These are phyloP conservation scores for Melastoma malabathricum DNA, from an alignment of 345 rosid genomes.

Conservation along the genomic window DNA sequence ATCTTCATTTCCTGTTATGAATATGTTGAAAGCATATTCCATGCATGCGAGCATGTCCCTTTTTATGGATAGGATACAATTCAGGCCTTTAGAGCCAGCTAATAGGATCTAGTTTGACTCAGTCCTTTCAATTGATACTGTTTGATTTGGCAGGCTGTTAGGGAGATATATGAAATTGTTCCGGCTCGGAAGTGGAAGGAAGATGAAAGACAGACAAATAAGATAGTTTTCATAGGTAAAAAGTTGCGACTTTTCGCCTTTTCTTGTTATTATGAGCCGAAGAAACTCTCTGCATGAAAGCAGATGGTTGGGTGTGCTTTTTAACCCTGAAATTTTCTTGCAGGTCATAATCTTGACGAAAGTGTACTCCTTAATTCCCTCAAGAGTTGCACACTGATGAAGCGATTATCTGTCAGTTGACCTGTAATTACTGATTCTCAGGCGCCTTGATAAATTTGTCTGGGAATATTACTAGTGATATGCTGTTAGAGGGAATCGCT, in stretches of 20 bases:
- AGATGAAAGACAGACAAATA: conserved; percentile 39
- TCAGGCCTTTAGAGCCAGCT: not conserved
- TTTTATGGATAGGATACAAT: not conserved
- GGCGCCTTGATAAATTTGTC: too few relatives aligned
- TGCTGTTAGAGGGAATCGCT: too few relatives aligned
- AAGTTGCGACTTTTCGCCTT: conserved; percentile 1
- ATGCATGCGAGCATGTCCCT: too few relatives aligned
- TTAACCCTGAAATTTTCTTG: not conserved
- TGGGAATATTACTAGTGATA: too few relatives aligned
- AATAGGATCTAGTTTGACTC: not conserved
- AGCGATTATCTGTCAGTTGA: too few relatives aligned
- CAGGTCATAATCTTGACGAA: conserved; percentile 74
- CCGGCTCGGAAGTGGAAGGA: conserved; percentile 67
- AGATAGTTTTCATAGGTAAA: conserved; percentile 80
- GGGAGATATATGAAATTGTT: conserved; percentile 82
- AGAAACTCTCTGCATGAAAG: conserved; percentile 5
- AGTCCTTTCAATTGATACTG: conserved; percentile 3
- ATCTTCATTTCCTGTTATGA: too few relatives aligned
- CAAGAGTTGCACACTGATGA: conserved; percentile 22
- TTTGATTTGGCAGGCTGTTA: conserved; percentile 52
- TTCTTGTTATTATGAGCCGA: not conserved
- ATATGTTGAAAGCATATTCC: too few relatives aligned
- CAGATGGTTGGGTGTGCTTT: conserved; percentile 6
- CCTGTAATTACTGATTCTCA: too few relatives aligned
- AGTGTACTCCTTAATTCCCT: conserved; percentile 39